Base-by-base conservation (phyloP, 306 rosid genomes). In the Purshia tridentata region DNA sequence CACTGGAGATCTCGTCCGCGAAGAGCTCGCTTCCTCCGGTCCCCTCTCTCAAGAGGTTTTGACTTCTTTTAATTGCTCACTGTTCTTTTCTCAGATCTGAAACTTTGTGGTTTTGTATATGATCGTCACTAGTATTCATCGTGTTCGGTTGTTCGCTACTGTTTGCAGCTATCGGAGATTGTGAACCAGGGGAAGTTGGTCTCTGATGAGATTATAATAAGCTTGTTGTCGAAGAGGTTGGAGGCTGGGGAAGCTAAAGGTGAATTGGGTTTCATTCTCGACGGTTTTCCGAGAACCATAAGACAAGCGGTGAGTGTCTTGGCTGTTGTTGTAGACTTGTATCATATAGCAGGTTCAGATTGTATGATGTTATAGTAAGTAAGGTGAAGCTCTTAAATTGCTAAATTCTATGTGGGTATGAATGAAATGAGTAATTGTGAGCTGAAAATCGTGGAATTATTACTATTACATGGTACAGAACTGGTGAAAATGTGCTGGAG, bases 1-100 rank as follows among this genome's bases (percentile, higher is more conserved):
- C 81, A 91, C 96, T 23, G 97, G 97, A 15, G 96, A 94, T 86
- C 99, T 94, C 67, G 93, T 94, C 69, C 94, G 98, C 12, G 89
- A 89, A 70, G 97, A 94, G 76, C 98, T 94, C 76, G 83, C 95
- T 5, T 86, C 96, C 60, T 85, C 95, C 4, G 85, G 88, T 42
- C 87, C 96, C 16, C 89, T 94, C 39, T 88, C 98, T 74, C 71
- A 83, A 4, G 82, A 86, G 93, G 92, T 91, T 14, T 51, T 46
- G 45, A 6, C 35, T 20, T 20, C 8, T 9, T 5, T 12, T 35
- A 0, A 8, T 14, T 3, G 14, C 59, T 13, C 4, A 37, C 9
- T 42, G 35, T 49, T 13, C 37, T 9, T 42, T 4, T 4, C 22
- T 64, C 35, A 18, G 72, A 61, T 70, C 65, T 53, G 47, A 6